These are phyloP conservation scores for Orobanche coerulescens DNA, from an alignment of 257 asterid genomes.

Conservation along the genomic window DNA sequence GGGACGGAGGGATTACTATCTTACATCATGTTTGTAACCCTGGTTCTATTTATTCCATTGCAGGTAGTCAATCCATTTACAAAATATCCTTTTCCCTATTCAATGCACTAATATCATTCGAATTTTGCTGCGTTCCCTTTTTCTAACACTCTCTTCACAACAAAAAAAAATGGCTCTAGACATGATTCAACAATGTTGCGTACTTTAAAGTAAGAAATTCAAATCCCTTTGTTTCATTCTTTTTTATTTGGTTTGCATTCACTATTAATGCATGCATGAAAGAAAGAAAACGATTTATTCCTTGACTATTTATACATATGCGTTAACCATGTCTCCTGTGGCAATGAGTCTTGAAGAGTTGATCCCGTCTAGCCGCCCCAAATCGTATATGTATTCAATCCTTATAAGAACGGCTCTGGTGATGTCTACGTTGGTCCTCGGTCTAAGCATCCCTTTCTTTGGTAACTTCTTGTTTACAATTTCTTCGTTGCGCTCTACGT, in stretches of 20 bases:
- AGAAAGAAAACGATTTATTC: slow-evolving; percentile 14
- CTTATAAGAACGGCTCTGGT: slow-evolving; percentile 73
- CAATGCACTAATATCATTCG: not conserved
- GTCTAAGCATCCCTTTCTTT: slow-evolving; percentile 69
- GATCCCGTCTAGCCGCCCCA: slow-evolving; percentile 52
- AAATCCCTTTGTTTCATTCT: not conserved
- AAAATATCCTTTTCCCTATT: slow-evolving; percentile 64
- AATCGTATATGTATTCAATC: slow-evolving; percentile 49
- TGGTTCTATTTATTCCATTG: slow-evolving; percentile 19
- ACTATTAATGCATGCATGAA: not conserved
- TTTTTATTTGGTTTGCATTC: not conserved
- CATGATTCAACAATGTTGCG: too few relatives aligned
- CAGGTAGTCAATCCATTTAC: slow-evolving; percentile 97
- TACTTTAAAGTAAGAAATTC: not conserved
- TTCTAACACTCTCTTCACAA: not conserved
- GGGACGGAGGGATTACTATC: too few relatives aligned
- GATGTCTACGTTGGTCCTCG: slow-evolving; percentile 68
- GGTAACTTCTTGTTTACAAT: slow-evolving; percentile 35
- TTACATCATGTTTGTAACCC: slow-evolving; percentile 12
- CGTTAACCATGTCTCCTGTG: slow-evolving; percentile 84
- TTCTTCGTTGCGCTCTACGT: not conserved
- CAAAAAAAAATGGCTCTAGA: too few relatives aligned
- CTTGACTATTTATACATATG: slow-evolving; percentile 60
- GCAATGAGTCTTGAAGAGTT: slow-evolving; percentile 92
- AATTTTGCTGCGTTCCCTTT: not conserved